Percentiles rank a stretch among this genome's conserved stretches.
Evolutionary conservation across 352 stramenopile genomes (phyloP).

Genomic region (Phytophthora europaea): DNA sequence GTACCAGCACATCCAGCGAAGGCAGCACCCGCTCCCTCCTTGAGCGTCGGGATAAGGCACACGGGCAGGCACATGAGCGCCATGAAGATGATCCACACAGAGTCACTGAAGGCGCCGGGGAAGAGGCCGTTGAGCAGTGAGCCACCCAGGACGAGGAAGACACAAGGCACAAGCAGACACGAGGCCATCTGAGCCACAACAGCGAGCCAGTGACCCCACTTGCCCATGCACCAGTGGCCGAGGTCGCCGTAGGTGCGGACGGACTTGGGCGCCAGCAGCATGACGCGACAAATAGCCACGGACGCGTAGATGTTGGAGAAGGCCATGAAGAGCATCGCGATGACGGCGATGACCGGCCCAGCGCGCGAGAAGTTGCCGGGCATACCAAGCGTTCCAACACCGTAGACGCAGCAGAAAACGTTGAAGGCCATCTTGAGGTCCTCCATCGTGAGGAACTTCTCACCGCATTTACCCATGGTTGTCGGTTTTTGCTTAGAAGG

Average conservation of each 20-base stretch:
- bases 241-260: slow-evolving; percentile 67
- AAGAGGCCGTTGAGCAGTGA: slow-evolving; percentile 27
- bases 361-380: slow-evolving; percentile 30
- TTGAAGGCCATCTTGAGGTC: slow-evolving; percentile 37
- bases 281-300: slow-evolving; percentile 55
- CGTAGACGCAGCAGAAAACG: slow-evolving; percentile 37
- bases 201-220: slow-evolving; percentile 57
- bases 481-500: not conserved
- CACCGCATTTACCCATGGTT: slow-evolving; percentile 3
- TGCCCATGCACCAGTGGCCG: slow-evolving; percentile 61
- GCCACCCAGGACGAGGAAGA: slow-evolving; percentile 31
- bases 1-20: slow-evolving; percentile 63
- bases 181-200: slow-evolving; percentile 56
- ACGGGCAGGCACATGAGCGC: slow-evolving; percentile 54
- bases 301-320: slow-evolving; percentile 70
- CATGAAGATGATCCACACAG: slow-evolving; percentile 71
- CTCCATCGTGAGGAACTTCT: slow-evolving; percentile 26
- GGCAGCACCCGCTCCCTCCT: slow-evolving; percentile 55
- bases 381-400: slow-evolving; percentile 34
- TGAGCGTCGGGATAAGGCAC: slow-evolving; percentile 63
- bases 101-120: slow-evolving; percentile 36
- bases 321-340: slow-evolving; percentile 69
- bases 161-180: slow-evolving; percentile 58
- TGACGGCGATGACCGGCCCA: slow-evolving; percentile 32
- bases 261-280: slow-evolving; percentile 57